Evolutionary conservation across 2,329 filamentous ascomycete genomes (phyloP).

Genomic region (Stenocarpella maydis): DNA sequence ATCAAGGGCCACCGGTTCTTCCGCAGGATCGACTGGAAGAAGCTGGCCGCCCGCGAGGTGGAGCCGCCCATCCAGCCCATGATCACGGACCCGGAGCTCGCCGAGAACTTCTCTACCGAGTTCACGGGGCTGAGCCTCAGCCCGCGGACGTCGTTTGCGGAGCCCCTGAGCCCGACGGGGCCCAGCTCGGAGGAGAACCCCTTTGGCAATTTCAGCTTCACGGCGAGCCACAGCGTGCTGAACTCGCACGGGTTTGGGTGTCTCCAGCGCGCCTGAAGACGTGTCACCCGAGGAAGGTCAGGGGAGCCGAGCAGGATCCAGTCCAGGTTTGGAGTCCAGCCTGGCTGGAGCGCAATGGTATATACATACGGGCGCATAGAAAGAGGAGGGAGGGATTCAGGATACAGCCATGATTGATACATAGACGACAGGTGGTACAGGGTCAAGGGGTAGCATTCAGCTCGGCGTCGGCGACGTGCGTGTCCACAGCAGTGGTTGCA

Average conservation of each 20-base stretch:
- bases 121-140: constrained; percentile 89
- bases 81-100: constrained; percentile 93
- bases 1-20: constrained; percentile 98
- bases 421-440: constrained; percentile 5
- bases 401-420: background rate
- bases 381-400: background rate
- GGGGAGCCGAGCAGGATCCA: background rate
- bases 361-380: background rate
- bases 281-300: background rate
- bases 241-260: constrained; percentile 33
- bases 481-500: constrained; percentile 8
- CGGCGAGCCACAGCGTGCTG: constrained; percentile 62
- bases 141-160: constrained; percentile 52
- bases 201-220: constrained; percentile 72
- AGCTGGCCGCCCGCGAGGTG: constrained; percentile 81
- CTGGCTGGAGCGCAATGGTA: background rate
- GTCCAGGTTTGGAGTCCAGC: background rate
- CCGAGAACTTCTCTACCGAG: constrained; percentile 94
- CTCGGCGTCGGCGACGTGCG: constrained; percentile 8
- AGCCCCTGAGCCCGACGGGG: constrained; percentile 50
- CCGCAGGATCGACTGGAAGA: constrained; percentile 94
- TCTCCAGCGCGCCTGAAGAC: constrained; percentile 15
- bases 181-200: constrained; percentile 58
- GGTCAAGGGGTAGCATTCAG: background rate
- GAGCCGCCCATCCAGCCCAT: constrained; percentile 91